Evolutionary conservation across 495 filamentous ascomycete species (phyloP).

Genomic region (Neurospora sublineolata): DNA sequence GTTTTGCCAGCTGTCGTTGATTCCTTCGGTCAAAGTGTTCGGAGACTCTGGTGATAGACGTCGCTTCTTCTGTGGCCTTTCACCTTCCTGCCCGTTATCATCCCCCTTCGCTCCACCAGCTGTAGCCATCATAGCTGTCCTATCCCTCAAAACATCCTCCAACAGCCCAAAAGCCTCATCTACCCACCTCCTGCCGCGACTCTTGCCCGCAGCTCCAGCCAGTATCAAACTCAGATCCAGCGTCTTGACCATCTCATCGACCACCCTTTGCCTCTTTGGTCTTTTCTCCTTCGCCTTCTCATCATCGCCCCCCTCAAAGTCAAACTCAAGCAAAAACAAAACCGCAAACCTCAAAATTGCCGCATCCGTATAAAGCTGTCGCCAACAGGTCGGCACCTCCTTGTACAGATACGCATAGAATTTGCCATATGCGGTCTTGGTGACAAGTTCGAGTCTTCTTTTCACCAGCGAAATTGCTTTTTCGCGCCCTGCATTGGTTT

Average conservation of each 20-base stretch:
- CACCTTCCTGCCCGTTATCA: neutral
- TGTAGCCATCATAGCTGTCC: neutral
- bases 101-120: neutral
- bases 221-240: conserved; percentile 78
- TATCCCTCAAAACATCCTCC: conserved; percentile 16
- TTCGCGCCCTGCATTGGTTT: neutral
- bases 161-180: conserved; percentile 41
- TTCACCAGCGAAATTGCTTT: conserved; percentile 5
- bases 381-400: conserved; percentile 65
- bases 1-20: conserved; percentile 3
- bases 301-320: neutral
- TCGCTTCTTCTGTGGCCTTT: conserved; percentile 15
- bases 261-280: neutral
- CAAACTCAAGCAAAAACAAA: conserved; percentile 23
- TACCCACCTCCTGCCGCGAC: conserved; percentile 47
- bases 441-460: conserved; percentile 34
- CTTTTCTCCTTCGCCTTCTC: conserved; percentile 2
- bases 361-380: conserved; percentile 66
- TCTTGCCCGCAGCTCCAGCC: conserved; percentile 51
- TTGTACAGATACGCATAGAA: conserved; percentile 68
- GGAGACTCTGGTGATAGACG: conserved; percentile 5
- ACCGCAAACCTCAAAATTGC: conserved; percentile 48
- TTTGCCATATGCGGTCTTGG: conserved; percentile 38
- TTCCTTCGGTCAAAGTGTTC: neutral
- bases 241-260: conserved; percentile 42